Evolutionary conservation across 306 rosid species (phyloP).

Genomic region (Trifolium repens): DNA sequence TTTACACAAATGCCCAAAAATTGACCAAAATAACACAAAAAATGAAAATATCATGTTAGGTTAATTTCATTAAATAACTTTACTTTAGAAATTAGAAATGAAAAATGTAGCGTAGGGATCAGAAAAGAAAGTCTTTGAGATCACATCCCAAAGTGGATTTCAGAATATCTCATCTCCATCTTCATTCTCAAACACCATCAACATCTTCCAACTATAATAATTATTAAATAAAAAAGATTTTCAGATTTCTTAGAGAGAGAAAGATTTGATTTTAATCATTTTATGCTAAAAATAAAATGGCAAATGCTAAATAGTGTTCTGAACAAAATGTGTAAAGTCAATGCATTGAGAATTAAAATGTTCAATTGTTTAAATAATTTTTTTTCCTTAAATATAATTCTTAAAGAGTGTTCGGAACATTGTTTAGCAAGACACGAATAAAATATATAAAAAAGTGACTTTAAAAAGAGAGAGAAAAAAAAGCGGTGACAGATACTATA

Average conservation of each 20-base stretch:
- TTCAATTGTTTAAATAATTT: no score
- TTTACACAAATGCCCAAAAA: slow-evolving; percentile 41
- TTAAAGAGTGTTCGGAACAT: no score
- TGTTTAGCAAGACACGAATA: no score
- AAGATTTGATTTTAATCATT: slow-evolving; percentile 71
- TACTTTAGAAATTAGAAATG: background rate
- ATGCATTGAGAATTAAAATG: no score
- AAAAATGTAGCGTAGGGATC: slow-evolving; percentile 18
- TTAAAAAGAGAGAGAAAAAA: slow-evolving; percentile 39
- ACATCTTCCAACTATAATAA: slow-evolving; percentile 28
- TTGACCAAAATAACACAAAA: slow-evolving; percentile 48
- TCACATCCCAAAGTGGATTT: slow-evolving; percentile 76
- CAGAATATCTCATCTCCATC: slow-evolving; percentile 77
- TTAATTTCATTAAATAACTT: slow-evolving; percentile 15
- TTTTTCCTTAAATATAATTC: no score
- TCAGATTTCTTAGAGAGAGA: slow-evolving; percentile 52
- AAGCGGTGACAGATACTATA: slow-evolving; percentile 38
- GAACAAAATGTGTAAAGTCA: no score
- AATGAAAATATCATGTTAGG: slow-evolving; percentile 43
- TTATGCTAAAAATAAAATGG: slow-evolving; percentile 28
- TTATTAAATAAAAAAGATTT: slow-evolving; percentile 32
- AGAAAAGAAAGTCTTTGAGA: slow-evolving; percentile 45
- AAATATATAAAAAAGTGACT: background rate
- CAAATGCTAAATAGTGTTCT: no score
- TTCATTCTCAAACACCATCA: slow-evolving; percentile 49